Conservation (phyloP, 345 rosid genomes). For the Clausena lansium region DNA sequence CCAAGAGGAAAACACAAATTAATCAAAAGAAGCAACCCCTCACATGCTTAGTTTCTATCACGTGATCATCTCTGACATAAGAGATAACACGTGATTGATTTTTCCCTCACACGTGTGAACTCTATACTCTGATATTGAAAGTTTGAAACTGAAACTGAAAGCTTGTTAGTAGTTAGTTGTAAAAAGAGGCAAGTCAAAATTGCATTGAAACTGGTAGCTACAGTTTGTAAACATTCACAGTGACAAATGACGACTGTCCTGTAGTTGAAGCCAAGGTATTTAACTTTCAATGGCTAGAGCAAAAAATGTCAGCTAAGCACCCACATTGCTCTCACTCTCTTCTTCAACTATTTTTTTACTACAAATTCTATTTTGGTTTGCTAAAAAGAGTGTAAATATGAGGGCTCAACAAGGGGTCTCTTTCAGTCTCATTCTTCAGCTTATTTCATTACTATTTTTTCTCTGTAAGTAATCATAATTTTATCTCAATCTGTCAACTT, state of each 20-base stretch:
- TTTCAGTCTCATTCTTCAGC: background rate
- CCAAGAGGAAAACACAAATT: conserved; percentile 4
- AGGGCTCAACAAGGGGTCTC: background rate
- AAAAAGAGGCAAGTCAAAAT: background rate
- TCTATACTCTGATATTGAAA: background rate
- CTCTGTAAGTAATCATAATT: conserved; percentile 15
- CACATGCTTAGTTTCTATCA: conserved; percentile 7
- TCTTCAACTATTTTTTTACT: background rate
- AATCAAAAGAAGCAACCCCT: conserved; percentile 7
- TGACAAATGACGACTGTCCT: background rate
- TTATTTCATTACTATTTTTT: background rate
- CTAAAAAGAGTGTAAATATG: conserved; percentile 4
- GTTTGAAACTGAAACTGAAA: background rate
- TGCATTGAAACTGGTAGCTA: background rate
- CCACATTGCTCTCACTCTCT: background rate
- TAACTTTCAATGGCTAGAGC: background rate
- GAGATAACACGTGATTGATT: background rate
- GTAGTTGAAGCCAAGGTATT: background rate
- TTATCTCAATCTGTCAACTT: background rate
- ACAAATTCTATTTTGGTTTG: background rate
- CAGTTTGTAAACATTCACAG: background rate
- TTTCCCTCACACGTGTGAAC: conserved; percentile 10
- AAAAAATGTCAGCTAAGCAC: background rate
- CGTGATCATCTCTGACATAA: conserved; percentile 21
- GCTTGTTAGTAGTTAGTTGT: background rate